phyloP scores from a whole-genome alignment of 1,284 basidiomycete species.

The Trichosporon asahii region DNA sequence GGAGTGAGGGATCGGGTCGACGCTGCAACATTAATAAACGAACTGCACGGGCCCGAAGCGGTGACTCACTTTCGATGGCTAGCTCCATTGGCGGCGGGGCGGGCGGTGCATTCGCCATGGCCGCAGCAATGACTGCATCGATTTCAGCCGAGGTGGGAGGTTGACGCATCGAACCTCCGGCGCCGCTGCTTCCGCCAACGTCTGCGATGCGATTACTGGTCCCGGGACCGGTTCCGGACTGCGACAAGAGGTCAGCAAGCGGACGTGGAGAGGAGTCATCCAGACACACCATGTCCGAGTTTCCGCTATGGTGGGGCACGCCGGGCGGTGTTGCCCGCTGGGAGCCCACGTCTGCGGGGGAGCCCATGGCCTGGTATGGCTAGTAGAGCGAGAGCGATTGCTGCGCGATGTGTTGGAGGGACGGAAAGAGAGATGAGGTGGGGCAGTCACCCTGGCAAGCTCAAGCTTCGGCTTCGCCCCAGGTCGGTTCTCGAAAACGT shows the following conservation, averaged over 20 bases:
- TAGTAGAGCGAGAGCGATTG: background rate
- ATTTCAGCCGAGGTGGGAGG: conserved; percentile 47
- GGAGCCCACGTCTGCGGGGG: background rate
- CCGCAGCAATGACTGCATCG: conserved; percentile 49
- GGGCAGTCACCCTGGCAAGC: conserved; percentile 10
- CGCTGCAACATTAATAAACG: conserved; percentile 11
- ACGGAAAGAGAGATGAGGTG: background rate
- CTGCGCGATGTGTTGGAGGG: background rate
- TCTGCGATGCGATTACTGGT: background rate
- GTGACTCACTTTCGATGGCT: conserved; percentile 31
- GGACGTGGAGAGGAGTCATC: background rate
- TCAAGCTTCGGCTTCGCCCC: conserved; percentile 2
- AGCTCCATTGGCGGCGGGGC: conserved; percentile 30
- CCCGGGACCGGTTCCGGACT: background rate
- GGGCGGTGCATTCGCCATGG: conserved; percentile 49
- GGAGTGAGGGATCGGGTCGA: conserved; percentile 42
- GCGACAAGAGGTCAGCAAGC: background rate
- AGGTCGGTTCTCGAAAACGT: conserved; percentile 1
- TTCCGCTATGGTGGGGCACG: background rate
- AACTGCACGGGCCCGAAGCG: background rate
- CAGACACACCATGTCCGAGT: background rate
- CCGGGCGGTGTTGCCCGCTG: conserved; percentile 1
- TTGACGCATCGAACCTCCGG: conserved; percentile 12
- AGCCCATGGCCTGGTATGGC: background rate
- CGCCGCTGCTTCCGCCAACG: background rate